Evolutionary conservation across 768 basidiomycete species (phyloP), one percentile per base, ranked within the genome.

Genomic region (Pholiota microspora): DNA sequence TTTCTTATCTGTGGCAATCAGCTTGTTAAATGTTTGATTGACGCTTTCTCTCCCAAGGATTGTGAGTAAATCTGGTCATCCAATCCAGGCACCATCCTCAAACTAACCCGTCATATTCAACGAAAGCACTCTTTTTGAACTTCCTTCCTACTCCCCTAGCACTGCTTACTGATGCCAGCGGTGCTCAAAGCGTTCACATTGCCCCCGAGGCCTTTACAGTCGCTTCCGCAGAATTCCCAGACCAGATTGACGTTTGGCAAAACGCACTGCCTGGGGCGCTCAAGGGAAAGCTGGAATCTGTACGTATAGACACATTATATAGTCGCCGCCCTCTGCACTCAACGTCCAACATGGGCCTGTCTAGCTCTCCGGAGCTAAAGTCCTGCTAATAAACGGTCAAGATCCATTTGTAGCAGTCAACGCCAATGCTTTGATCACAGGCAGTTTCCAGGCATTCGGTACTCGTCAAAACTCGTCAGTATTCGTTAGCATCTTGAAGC

Each of bases 221-320:
- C 13, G 76, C 82, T 1, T 76, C 77, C 7, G 76, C 73, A 7
- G 82, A 82, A 63, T 80, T 84, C 52, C 65, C 73, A 4, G 81
- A 81, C 54, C 72, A 83, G 53, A 75, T 82, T 27, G 63, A 74
- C 3, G 67, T 80, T 50, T 84, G 83, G 83, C 81, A 85, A 64
- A 71, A 81, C 55, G 73, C 80, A 1, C 66, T 84, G 7, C 78
- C 77, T 3, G 76, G 72, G 12, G 42, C 65, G 0, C 61, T 84
- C 49, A 79, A 77, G 56, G 82, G 81, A 15, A 60, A 80, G 54
- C 72, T 83, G 3, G 67, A 60, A 21, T 76, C 76, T 36, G 81
- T 82, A 47, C 13, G 75, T 62, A 16, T 42, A n/a, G n/a, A n/a
- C 7, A 8, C 7, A 21, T 34, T 29, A 27, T 10, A 34, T 24